Conservation (phyloP, 768 basidiomycete species). For the Boletus patriciae region DNA sequence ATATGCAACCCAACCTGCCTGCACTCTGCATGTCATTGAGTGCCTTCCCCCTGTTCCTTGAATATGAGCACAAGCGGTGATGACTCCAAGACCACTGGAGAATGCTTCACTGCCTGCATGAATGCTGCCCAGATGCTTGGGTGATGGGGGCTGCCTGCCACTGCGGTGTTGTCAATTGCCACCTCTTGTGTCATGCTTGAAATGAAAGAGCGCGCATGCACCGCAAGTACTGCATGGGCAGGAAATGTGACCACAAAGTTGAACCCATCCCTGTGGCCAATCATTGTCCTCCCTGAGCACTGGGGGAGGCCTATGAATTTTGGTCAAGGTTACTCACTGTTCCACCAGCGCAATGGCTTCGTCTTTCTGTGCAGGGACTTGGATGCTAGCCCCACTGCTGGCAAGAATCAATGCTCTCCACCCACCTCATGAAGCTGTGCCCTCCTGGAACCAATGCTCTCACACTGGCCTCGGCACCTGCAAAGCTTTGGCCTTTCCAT, state of each 20-base stretch:
- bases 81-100: neutral
- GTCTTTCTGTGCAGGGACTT: neutral
- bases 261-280: neutral
- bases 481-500: neutral
- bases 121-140: neutral
- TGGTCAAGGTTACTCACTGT: neutral
- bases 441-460: neutral
- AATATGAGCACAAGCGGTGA: neutral
- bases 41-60: neutral
- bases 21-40: neutral
- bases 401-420: neutral
- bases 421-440: neutral
- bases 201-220: neutral
- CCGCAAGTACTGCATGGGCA: neutral
- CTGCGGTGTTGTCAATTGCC: neutral
- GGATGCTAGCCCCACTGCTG: neutral
- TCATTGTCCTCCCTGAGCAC: too few relatives aligned
- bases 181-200: neutral
- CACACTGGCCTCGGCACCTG: fast-evolving
- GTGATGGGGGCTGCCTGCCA: fast-evolving
- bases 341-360: neutral
- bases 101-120: neutral
- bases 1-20: neutral
- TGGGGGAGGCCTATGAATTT: too few relatives aligned
- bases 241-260: neutral